A percentile compares a stretch with the other conserved stretches of the same genome.
These are phyloP conservation scores for Cladosporium colombiae DNA, from an alignment of 2,329 filamentous ascomycete species.

Conservation along the genomic window DNA sequence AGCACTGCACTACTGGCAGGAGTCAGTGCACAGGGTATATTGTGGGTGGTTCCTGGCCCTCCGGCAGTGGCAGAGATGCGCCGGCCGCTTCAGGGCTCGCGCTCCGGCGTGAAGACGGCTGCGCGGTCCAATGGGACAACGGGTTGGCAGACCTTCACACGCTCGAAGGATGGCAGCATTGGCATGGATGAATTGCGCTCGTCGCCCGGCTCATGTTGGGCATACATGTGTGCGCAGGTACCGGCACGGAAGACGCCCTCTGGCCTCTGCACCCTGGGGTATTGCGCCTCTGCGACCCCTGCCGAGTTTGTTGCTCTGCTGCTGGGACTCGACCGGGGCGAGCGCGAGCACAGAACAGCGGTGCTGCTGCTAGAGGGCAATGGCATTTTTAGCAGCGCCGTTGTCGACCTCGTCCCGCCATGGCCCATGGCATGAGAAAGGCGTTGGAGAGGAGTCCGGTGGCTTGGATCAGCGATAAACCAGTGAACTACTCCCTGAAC, in stretches of 20 bases:
- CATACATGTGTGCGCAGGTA: background rate
- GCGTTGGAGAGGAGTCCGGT: background rate
- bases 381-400: background rate
- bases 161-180: background rate
- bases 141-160: background rate
- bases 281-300: background rate
- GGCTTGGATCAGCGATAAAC: background rate
- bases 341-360: background rate
- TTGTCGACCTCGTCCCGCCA: background rate
- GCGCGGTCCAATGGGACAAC: background rate
- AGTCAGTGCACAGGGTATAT: conserved; percentile 4
- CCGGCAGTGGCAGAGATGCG: conserved; percentile 4
- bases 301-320: background rate
- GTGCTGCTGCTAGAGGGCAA: background rate
- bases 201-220: background rate
- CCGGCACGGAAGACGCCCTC: background rate
- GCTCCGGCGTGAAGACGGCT: conserved; percentile 5
- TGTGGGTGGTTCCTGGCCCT: conserved; percentile 12
- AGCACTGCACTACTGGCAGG: conserved; percentile 1
- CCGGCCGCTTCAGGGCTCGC: conserved; percentile 1
- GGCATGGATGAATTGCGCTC: background rate
- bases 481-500: background rate
- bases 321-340: background rate
- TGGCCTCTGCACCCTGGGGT: conserved; percentile 7
- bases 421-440: background rate